Percentiles rank a stretch among this genome's conserved stretches.
Evolutionary conservation across 148 eudicot species (phyloP).

Genomic region (Cornus suecica): DNA sequence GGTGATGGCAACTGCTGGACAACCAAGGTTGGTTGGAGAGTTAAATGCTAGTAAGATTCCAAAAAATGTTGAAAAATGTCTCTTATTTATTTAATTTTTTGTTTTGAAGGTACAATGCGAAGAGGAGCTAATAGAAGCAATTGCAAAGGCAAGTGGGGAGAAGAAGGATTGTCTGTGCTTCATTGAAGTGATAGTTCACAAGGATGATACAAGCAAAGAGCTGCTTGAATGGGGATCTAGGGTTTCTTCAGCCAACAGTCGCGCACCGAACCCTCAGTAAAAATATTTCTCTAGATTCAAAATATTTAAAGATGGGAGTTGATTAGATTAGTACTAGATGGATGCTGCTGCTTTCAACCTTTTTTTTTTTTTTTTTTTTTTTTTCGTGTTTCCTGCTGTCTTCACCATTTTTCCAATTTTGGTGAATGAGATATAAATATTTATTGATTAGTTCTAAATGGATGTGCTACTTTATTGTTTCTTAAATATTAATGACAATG

Average conservation of each 20-base stretch:
- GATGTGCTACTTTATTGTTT: no score
- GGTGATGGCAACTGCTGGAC: conserved; percentile 19
- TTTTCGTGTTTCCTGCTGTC: no score
- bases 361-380: no score
- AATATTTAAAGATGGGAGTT: no score
- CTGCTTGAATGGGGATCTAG: conserved; percentile 13
- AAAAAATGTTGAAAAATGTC: neutral
- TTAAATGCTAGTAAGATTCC: neutral
- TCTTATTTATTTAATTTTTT: no score
- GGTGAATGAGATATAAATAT: no score
- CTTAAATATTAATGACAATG: no score
- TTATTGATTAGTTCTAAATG: no score
- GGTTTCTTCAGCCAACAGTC: conserved; percentile 9
- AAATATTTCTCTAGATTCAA: no score
- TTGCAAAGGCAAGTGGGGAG: conserved; percentile 13
- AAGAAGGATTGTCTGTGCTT: conserved; percentile 20
- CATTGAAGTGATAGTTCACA: conserved; percentile 15
- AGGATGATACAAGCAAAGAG: conserved; percentile 19
- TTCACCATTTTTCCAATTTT: no score
- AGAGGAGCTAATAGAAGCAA: conserved; percentile 11
- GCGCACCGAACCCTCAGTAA: conserved; percentile 7
- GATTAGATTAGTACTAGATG: no score
- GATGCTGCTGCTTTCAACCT: no score
- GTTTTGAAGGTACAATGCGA: conserved; percentile 2
- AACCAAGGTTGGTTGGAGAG: conserved; percentile 8